A percentile compares a stretch with the other conserved stretches of the same genome.
Conservation (phyloP, 148 eudicot species). For the Bassia scoparia region DNA sequence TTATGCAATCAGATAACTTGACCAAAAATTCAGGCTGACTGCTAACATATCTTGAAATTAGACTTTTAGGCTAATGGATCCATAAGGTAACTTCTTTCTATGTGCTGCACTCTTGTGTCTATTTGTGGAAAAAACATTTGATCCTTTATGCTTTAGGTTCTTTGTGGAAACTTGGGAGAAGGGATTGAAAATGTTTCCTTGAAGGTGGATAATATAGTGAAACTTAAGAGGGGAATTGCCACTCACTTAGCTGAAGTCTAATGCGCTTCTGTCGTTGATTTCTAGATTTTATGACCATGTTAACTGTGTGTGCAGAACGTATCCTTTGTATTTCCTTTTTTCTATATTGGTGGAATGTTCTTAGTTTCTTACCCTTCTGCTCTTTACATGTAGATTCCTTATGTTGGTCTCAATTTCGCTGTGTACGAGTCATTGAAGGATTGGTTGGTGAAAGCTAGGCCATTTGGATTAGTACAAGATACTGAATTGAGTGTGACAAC, state of each 20-base stretch:
- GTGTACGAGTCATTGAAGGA: slow-evolving; percentile 90
- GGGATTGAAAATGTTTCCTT: not conserved
- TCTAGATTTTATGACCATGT: not conserved
- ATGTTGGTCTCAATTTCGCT: slow-evolving; percentile 93
- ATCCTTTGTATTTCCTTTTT: not conserved
- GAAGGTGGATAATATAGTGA: not conserved
- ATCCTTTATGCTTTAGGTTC: not conserved
- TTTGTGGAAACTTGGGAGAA: not conserved
- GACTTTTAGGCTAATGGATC: not conserved
- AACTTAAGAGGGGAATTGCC: too few relatives aligned
- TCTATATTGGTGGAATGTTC: not conserved
- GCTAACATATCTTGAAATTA: not conserved
- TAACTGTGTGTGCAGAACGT: not conserved
- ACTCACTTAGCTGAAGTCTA: not conserved
- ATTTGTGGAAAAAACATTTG: not conserved
- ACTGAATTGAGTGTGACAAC: slow-evolving; percentile 70
- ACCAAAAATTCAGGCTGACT: not conserved
- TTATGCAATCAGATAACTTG: not conserved
- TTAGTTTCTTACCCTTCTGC: not conserved
- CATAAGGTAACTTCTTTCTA: too few relatives aligned
- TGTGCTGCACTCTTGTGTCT: not conserved
- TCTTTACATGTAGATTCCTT: slow-evolving; percentile 58
- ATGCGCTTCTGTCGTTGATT: too few relatives aligned
- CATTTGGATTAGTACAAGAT: slow-evolving; percentile 65
- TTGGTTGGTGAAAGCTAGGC: slow-evolving; percentile 57